Percentiles rank a stretch among this genome's conserved stretches.
phyloP scores from a whole-genome alignment of 306 rosid genomes.

The Luffa acutangula region DNA sequence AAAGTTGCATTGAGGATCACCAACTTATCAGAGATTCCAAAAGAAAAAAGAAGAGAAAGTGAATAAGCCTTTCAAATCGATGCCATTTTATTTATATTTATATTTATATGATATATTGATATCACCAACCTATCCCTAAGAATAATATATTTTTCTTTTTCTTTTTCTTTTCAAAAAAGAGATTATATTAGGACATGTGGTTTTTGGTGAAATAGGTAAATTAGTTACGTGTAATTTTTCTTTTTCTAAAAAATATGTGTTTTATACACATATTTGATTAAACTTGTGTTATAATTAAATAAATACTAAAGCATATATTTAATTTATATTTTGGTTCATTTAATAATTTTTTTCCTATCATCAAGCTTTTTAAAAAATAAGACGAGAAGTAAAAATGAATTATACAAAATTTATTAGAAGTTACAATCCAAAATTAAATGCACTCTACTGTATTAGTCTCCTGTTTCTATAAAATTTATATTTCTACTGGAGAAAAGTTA shows the following conservation, averaged over 20 bases:
- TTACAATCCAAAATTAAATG: not conserved
- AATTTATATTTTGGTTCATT: no score
- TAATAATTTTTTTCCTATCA: not conserved
- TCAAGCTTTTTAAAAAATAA: not conserved
- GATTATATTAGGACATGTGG: not conserved
- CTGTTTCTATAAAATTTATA: not conserved
- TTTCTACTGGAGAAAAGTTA: not conserved
- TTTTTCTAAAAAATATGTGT: not conserved
- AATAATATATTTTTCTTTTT: not conserved
- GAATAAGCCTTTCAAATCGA: conserved; percentile 1
- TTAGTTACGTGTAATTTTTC: not conserved
- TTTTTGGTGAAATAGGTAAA: not conserved
- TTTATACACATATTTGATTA: not conserved
- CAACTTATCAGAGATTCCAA: not conserved
- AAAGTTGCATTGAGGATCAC: not conserved
- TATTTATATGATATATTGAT: not conserved
- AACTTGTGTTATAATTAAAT: not conserved
- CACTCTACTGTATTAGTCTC: not conserved
- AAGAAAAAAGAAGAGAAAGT: not conserved
- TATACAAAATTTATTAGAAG: not conserved
- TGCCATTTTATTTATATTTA: not conserved
- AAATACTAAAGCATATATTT: no score
- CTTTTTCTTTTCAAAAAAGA: not conserved
- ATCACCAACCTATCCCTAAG: not conserved
- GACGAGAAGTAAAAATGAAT: not conserved